Conservation (phyloP, 805 yeast genomes). For the Candida ascalaphidarum region DNA sequence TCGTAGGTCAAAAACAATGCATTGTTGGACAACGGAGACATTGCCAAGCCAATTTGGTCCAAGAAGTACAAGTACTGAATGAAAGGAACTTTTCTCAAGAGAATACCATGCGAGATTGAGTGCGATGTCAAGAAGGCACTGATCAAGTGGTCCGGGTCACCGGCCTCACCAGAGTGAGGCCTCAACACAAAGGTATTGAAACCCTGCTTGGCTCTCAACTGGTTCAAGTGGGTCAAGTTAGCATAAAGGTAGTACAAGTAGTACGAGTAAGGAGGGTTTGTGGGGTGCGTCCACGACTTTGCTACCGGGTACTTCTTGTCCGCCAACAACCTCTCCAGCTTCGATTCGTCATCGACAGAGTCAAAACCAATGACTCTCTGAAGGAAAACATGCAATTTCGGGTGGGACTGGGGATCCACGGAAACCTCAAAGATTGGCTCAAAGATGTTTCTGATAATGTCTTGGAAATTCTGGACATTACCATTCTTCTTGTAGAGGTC, state of each 20-base stretch:
- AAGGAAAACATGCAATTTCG: conserved; percentile 81
- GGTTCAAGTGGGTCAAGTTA: conserved; percentile 77
- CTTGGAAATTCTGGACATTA: conserved; percentile 62
- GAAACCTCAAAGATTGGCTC: conserved; percentile 88
- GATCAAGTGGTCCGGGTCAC: conserved; percentile 95
- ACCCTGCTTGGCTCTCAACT: conserved; percentile 67
- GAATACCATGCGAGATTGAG: conserved; percentile 91
- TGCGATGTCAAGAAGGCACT: conserved; percentile 84
- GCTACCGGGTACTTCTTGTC: conserved; percentile 78
- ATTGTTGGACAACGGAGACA: conserved; percentile 96
- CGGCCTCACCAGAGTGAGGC: conserved; percentile 99
- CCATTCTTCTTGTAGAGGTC: conserved; percentile 79
- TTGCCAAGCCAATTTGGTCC: conserved; percentile 94
- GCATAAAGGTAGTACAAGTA: conserved; percentile 85
- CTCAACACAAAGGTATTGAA: conserved; percentile 88
- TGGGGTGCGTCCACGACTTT: conserved; percentile 62
- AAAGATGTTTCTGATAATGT: conserved; percentile 71
- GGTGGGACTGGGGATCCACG: conserved; percentile 74
- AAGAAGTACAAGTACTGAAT: conserved; percentile 88
- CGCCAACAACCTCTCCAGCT: conserved; percentile 75
- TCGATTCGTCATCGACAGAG: conserved; percentile 97
- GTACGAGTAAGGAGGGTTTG: conserved; percentile 97
- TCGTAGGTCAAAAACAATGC: conserved; percentile 94
- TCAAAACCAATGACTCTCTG: conserved; percentile 97
- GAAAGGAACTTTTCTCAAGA: conserved; percentile 88